A percentile compares a stretch with the other conserved stretches of the same genome.
phyloP scores from a whole-genome alignment of 495 filamentous ascomycete genomes.

The Letharia lupina region DNA sequence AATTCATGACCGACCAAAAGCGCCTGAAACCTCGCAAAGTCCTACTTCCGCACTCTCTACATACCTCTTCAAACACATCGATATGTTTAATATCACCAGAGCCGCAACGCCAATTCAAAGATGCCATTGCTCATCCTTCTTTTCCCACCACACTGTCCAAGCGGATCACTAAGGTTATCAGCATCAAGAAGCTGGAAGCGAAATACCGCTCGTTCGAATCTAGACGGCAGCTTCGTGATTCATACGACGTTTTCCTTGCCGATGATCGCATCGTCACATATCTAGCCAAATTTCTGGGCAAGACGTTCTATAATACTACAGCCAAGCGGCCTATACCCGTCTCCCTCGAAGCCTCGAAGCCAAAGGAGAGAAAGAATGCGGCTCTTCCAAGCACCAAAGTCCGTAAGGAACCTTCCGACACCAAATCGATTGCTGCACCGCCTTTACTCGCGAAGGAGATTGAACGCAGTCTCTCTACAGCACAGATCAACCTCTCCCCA shows the following conservation, averaged over 20 bases:
- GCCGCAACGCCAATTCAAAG: slow-evolving; percentile 85
- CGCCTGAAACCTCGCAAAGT: slow-evolving; percentile 72
- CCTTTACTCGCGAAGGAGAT: slow-evolving; percentile 60
- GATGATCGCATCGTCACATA: slow-evolving; percentile 74
- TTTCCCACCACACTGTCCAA: slow-evolving; percentile 66
- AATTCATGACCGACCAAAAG: slow-evolving; percentile 67
- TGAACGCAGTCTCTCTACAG: slow-evolving; percentile 56
- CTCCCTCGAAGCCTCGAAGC: slow-evolving; percentile 53
- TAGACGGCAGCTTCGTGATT: slow-evolving; percentile 69
- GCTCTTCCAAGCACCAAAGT: slow-evolving; percentile 32
- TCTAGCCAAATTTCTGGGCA: slow-evolving; percentile 71
- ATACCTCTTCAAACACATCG: slow-evolving; percentile 49
- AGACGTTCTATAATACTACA: slow-evolving; percentile 70
- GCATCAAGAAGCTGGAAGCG: slow-evolving; percentile 69
- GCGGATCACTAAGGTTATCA: slow-evolving; percentile 73
- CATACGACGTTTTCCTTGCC: slow-evolving; percentile 82
- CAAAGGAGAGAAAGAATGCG: slow-evolving; percentile 44
- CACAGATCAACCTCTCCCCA: slow-evolving; percentile 65
- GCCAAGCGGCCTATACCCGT: slow-evolving; percentile 84
- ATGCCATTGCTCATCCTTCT: slow-evolving; percentile 62
- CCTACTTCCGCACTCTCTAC: slow-evolving; percentile 58
- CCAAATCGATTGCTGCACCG: slow-evolving; percentile 37
- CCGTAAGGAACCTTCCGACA: slow-evolving; percentile 31
- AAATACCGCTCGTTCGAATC: slow-evolving; percentile 84
- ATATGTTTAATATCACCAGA: slow-evolving; percentile 81